Conservation (phyloP, 129 eudicot genomes). For the Scalesia atractyloides region DNA sequence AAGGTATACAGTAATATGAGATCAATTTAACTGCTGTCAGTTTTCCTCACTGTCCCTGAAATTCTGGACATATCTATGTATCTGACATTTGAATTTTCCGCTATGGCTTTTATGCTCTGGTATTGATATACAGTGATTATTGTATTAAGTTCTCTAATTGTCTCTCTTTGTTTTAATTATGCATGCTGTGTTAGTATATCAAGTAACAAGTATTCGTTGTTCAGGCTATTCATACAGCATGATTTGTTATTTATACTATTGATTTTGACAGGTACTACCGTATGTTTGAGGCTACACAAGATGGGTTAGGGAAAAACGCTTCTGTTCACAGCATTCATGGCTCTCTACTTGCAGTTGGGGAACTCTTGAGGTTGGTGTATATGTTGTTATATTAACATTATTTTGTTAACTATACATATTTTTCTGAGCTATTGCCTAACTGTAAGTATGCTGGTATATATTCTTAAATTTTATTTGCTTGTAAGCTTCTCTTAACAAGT, state of each 20-base stretch:
- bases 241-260: constrained; percentile 13
- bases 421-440: neutral
- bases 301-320: constrained; percentile 95
- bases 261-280: constrained; percentile 81
- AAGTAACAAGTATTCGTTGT: constrained; percentile 11
- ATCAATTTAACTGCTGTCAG: neutral
- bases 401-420: neutral
- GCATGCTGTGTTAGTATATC: neutral
- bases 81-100: neutral
- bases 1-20: neutral
- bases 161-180: neutral
- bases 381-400: constrained; percentile 12
- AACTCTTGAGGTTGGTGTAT: constrained; percentile 83
- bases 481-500: constrained; percentile 15
- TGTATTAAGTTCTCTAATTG: constrained; percentile 3
- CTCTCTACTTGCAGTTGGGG: constrained; percentile 98
- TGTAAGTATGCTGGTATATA: neutral
- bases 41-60: neutral
- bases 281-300: constrained; percentile 99
- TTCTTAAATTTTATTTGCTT: neutral
- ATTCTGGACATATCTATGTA: neutral
- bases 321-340: constrained; percentile 98
- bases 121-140: constrained; percentile 5
- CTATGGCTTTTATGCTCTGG: neutral
- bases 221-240: constrained; percentile 14